Evolutionary conservation across 345 rosid genomes (phyloP).

Genomic region (Bruguiera parviflora): DNA sequence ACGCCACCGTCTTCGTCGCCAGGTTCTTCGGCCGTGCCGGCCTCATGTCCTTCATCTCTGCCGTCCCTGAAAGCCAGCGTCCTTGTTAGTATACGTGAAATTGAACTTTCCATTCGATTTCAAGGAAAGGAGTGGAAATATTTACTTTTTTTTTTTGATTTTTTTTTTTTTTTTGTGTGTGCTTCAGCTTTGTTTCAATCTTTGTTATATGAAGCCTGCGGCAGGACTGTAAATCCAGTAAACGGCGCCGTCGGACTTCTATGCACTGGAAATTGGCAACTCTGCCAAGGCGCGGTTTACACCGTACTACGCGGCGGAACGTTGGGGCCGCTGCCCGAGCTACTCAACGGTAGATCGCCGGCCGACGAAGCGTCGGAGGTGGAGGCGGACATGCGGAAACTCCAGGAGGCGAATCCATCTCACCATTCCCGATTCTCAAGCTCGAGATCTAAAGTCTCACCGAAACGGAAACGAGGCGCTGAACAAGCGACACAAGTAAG

Average conservation of each 20-base stretch:
- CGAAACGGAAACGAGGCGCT: slow-evolving; percentile 46
- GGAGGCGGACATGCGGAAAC: slow-evolving; percentile 48
- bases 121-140: too few relatives aligned
- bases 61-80: slow-evolving; percentile 84
- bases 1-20: slow-evolving; percentile 96
- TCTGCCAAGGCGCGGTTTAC: slow-evolving; percentile 86
- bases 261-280: slow-evolving; percentile 87
- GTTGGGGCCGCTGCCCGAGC: slow-evolving; percentile 60
- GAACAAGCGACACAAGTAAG: slow-evolving; percentile 21
- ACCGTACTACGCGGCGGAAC: slow-evolving; percentile 87
- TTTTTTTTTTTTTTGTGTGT: background rate
- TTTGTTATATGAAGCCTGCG: slow-evolving; percentile 82
- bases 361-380: slow-evolving; percentile 72
- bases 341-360: slow-evolving; percentile 38
- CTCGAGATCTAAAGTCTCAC: slow-evolving; percentile 56
- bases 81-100: slow-evolving; percentile 43
- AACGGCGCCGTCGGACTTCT: slow-evolving; percentile 92
- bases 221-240: slow-evolving; percentile 92
- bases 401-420: slow-evolving; percentile 34
- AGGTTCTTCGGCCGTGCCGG: slow-evolving; percentile 99
- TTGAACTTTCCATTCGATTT: too few relatives aligned
- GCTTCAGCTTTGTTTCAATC: slow-evolving; percentile 80
- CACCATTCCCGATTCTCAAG: slow-evolving; percentile 59
- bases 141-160: background rate
- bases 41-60: slow-evolving; percentile 91